These are phyloP conservation scores for Rhazya stricta DNA, from an alignment of 257 asterid genomes.

Conservation along the genomic window DNA sequence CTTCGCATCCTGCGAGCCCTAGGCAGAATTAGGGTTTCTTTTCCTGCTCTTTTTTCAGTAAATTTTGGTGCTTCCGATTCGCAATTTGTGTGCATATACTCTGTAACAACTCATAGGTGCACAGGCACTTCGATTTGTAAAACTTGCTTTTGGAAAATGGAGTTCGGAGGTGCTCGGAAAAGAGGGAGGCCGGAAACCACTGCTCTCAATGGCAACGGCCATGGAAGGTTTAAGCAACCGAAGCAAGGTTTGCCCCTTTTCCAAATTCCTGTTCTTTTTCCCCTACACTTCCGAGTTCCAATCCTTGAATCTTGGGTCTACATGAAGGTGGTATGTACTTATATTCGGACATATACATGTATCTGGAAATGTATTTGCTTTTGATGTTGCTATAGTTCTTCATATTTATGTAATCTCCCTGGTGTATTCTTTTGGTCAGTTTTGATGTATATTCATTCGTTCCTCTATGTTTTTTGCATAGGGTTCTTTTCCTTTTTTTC, in stretches of 20 bases:
- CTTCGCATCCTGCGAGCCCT: constrained; percentile 16
- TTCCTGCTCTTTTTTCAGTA: not conserved
- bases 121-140: not conserved
- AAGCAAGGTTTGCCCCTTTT: constrained; percentile 41
- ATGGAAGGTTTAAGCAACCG: constrained; percentile 40
- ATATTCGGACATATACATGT: not conserved
- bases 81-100: not conserved
- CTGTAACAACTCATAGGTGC: not conserved
- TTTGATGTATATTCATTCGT: too few species aligned
- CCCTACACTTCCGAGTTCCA: not conserved
- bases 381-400: not conserved
- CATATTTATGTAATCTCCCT: not conserved
- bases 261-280: not conserved
- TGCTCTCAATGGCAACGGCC: constrained; percentile 52
- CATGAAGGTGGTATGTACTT: not conserved
- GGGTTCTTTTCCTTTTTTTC: not conserved
- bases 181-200: constrained; percentile 44
- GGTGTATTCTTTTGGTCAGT: not conserved
- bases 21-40: constrained; percentile 3
- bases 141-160: constrained; percentile 31
- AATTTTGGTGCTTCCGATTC: constrained; percentile 1
- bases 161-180: constrained; percentile 50
- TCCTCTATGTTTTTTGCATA: not conserved
- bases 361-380: not conserved
- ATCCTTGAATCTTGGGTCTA: constrained; percentile 20